These are phyloP conservation scores for Umbelopsis sp. DNA, from an alignment of 192 early-diverging fungal genomes.

Conservation along the genomic window DNA sequence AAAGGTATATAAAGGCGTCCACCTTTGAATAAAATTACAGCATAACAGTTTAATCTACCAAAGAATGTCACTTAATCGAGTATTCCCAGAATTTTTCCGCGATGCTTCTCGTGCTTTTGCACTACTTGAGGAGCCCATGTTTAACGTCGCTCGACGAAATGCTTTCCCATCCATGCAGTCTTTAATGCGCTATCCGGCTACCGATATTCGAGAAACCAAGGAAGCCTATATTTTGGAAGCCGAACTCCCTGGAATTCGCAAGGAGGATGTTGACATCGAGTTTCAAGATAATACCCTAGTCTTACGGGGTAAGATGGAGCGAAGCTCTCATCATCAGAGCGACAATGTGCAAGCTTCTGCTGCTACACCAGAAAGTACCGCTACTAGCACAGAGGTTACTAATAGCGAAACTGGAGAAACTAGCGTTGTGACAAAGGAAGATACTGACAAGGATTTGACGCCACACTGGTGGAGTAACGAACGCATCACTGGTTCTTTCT, in stretches of 20 bases:
- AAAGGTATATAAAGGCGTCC: background rate
- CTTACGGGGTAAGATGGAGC: conserved; percentile 32
- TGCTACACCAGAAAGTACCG: background rate
- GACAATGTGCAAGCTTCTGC: conserved; percentile 12
- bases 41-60: background rate
- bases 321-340: conserved; percentile 10
- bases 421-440: background rate
- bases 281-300: conserved; percentile 35
- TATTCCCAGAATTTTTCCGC: conserved; percentile 31
- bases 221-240: conserved; percentile 41
- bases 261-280: conserved; percentile 39
- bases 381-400: conserved; percentile 2
- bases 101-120: conserved; percentile 34
- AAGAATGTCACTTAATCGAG: conserved; percentile 28
- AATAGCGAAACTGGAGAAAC: background rate
- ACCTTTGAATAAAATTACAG: background rate
- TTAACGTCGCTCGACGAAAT: conserved; percentile 23
- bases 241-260: conserved; percentile 41
- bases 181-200: conserved; percentile 22
- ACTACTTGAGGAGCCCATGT: conserved; percentile 36
- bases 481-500: conserved; percentile 26
- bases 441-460: background rate
- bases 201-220: conserved; percentile 34
- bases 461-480: conserved; percentile 27
- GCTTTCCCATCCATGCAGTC: conserved; percentile 10